Conservation (phyloP, 805 yeast species). For the Brettanomyces custersianus region DNA sequence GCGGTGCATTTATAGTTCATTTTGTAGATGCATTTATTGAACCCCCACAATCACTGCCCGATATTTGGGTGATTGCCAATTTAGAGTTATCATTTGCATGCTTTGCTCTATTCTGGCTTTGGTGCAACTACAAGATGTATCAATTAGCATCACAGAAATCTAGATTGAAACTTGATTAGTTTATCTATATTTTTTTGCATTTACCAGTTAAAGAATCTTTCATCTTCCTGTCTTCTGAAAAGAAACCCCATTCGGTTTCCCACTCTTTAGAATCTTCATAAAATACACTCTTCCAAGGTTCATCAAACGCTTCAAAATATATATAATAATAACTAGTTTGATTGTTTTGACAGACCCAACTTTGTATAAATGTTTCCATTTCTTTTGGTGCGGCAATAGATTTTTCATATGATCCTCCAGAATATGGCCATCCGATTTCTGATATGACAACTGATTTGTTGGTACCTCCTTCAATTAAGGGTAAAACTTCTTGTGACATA, state of each 20-base stretch:
- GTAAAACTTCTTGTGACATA: conserved; percentile 33
- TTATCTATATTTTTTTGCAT: neutral
- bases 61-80: conserved; percentile 77
- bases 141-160: conserved; percentile 12
- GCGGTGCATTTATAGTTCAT: conserved; percentile 43
- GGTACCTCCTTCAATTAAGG: conserved; percentile 22
- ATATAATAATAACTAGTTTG: conserved; percentile 37
- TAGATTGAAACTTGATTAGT: conserved; percentile 16
- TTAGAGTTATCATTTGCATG: conserved; percentile 67
- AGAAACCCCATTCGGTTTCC: conserved; percentile 71
- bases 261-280: conserved; percentile 39
- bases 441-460: conserved; percentile 34
- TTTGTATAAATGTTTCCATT: conserved; percentile 38
- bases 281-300: conserved; percentile 56
- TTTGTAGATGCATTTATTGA: conserved; percentile 37
- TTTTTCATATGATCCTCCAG: conserved; percentile 40
- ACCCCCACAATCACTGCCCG: conserved; percentile 66
- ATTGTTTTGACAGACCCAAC: conserved; percentile 42
- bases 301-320: conserved; percentile 65
- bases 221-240: conserved; percentile 37
- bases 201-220: conserved; percentile 29
- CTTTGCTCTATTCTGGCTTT: conserved; percentile 70
- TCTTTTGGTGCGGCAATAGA: conserved; percentile 39
- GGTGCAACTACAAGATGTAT: conserved; percentile 57
- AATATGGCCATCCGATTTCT: conserved; percentile 69